Base-by-base conservation (phyloP, 768 basidiomycete species). In the Saitozyma sp. region DNA sequence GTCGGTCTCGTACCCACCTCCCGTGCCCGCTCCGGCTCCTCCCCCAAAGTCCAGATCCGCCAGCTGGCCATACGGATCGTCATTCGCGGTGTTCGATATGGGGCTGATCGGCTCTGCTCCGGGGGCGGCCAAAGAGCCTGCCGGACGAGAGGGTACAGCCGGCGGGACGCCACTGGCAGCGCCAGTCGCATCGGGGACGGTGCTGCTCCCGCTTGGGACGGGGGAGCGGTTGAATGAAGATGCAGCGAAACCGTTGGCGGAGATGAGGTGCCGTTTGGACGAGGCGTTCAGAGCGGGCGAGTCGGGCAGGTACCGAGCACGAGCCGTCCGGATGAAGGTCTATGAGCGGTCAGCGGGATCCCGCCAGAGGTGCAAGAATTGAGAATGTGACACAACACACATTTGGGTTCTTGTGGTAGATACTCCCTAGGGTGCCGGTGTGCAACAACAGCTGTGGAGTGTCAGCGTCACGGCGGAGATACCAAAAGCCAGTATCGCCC, bases 321-420 rank as follows among this genome's bases (percentile, higher is more conserved):
- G 84, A 8, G 93, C 91, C 67, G 88, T 88, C 20, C 94, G 88
- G 71, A 97, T 97, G 81, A 97, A 97, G 2, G 92, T 95, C 90
- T 92, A 40, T 13, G 43, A 11, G 13, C 50, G 6, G 43, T 51
- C 13, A 63, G 58, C 49, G 16, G 40, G 17, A 29, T 39, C n/a
- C 17, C 7, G n/a, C 16, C 16, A 14, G 9, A 8, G 52, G 11
- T 5, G 19, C 6, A 20, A 50, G 9, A 20, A 41, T 9, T 20
- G n/a, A 46, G 8, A 45, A 48, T 71, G 59, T 39, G 29, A 29
- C 29, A 29, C 29, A 29, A 29, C 29, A 29, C 29, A 76, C 74
- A 84, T 95, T 91, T 14, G 94, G 94, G 71, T 93, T 93, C 82
- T 97, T 96, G 83, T 97, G 95, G 80, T 97, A 99, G 62, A 99